phyloP scores from a whole-genome alignment of 371 early-diverging fungal genomes.

The Mucor sp. region DNA sequence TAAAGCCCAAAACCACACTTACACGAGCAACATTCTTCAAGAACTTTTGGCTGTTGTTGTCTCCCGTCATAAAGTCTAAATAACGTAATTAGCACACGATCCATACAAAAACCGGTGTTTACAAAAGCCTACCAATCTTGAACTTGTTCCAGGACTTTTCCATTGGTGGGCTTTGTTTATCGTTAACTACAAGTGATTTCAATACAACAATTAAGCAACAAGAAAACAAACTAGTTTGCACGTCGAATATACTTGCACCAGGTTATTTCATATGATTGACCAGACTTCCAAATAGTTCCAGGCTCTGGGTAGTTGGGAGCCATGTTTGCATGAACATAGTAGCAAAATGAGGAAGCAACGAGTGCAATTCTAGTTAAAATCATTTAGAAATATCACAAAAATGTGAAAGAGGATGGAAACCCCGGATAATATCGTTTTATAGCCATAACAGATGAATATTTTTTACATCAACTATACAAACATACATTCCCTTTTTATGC shows the following conservation, averaged over 20 bases:
- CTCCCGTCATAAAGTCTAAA: conserved; percentile 49
- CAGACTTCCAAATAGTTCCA: conserved; percentile 48
- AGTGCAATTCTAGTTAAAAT: conserved; percentile 1
- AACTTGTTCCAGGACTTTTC: conserved; percentile 32
- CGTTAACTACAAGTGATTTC: conserved; percentile 24
- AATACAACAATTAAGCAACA: background rate
- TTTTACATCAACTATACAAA: background rate
- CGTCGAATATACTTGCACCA: conserved; percentile 38
- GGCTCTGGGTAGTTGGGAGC: conserved; percentile 51
- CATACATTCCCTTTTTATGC: background rate
- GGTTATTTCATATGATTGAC: conserved; percentile 39
- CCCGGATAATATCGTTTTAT: conserved; percentile 2
- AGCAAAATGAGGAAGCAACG: background rate
- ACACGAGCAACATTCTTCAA: conserved; percentile 34
- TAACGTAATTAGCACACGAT: background rate
- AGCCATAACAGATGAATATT: background rate
- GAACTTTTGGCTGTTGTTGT: conserved; percentile 33
- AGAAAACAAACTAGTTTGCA: background rate
- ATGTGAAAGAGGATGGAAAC: background rate
- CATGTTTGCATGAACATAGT: conserved; percentile 23
- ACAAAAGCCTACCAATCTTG: conserved; percentile 32
- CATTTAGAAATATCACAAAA: background rate
- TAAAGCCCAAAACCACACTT: background rate
- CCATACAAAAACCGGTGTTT: background rate
- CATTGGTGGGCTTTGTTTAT: conserved; percentile 22